Evolutionary conservation across 768 basidiomycete species (phyloP), one percentile per base, ranked within the genome.

Genomic region (Pilatotrama ljubarskyi): DNA sequence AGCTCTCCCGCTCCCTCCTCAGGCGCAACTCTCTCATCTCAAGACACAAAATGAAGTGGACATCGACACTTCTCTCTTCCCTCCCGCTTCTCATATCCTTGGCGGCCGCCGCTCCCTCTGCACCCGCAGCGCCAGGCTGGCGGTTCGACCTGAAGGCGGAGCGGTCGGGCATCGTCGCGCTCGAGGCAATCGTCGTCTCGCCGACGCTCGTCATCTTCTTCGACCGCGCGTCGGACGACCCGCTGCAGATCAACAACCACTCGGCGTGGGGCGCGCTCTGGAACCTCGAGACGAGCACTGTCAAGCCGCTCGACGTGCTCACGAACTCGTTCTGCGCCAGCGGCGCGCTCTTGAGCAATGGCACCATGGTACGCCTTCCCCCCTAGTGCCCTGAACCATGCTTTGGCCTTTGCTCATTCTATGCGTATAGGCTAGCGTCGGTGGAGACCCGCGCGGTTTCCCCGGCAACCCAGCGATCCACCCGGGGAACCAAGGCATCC

Each of bases 321-420:
- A 90, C 91, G 9, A 92, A 93, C 69, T 92, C 91, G 20, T 93
- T 93, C 74, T 93, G 91, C 68, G 91, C 91, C 5, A 88, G 91
- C 35, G 91, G 91, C 11, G 70, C 64, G 1, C 56, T 73, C 7
- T 49, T 76, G 20, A 70, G 70, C 51, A 76, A 76, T 47, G 75
- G 50, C 15, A 38, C 35, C 50, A 51, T 51, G 50, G 50, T 51
- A 22, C 5, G 50, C 24, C 20, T 4, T 15, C 32, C 4, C 14
- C 14, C 14, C 14, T 48, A 15, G n/a, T n/a, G n/a, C n/a, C n/a
- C n/a, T n/a, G n/a, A n/a, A n/a, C n/a, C n/a, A n/a, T n/a, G n/a
- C n/a, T n/a, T n/a, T n/a, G n/a, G n/a, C n/a, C n/a, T n/a, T n/a
- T n/a, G n/a, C n/a, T n/a, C 29, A 32, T 32, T 32, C 20, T 13